Percentiles rank a stretch among this genome's conserved stretches.
Conservation (phyloP, 2,329 filamentous ascomycete species). For the Ophiocordyceps camponoti-leonardi region DNA sequence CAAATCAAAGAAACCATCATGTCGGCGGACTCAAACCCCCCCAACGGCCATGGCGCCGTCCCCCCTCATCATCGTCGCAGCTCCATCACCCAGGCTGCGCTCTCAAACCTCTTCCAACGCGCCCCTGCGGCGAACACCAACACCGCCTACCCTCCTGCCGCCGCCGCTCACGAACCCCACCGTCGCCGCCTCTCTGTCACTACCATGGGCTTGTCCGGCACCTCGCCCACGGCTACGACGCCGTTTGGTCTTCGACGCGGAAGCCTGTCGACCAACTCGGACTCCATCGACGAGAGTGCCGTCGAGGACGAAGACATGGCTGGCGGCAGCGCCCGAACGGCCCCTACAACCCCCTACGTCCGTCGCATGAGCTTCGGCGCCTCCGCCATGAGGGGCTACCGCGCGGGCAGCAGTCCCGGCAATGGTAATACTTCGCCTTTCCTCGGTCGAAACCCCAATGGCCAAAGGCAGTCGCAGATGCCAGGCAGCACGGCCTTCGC, state of each 20-base stretch:
- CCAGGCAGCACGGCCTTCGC: constrained; percentile 15
- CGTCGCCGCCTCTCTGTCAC: constrained; percentile 59
- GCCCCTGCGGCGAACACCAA: constrained; percentile 32
- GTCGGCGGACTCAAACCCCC: constrained; percentile 2
- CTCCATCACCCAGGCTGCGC: constrained; percentile 38
- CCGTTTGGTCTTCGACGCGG: constrained; percentile 39
- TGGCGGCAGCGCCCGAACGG: constrained; percentile 31
- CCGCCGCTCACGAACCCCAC: constrained; percentile 33
- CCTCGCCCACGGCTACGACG: constrained; percentile 40
- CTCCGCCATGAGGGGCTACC: constrained; percentile 46
- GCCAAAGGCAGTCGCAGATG: constrained; percentile 12
- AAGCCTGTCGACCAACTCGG: constrained; percentile 53
- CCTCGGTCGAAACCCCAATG: constrained; percentile 14
- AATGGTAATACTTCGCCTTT: constrained; percentile 38
- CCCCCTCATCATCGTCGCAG: constrained; percentile 34
- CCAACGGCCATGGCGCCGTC: constrained; percentile 13
- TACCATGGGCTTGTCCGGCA: constrained; percentile 56
- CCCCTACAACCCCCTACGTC: constrained; percentile 57
- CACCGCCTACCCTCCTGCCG: constrained; percentile 23
- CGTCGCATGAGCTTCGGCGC: constrained; percentile 84
- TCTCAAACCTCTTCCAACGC: constrained; percentile 41
- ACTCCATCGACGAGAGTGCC: constrained; percentile 54
- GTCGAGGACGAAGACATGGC: constrained; percentile 50
- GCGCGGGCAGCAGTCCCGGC: constrained; percentile 40
- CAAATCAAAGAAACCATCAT: constrained; percentile 5